phyloP scores from a whole-genome alignment of 2,329 filamentous ascomycete species.

The Talaromyces atroroseus region DNA sequence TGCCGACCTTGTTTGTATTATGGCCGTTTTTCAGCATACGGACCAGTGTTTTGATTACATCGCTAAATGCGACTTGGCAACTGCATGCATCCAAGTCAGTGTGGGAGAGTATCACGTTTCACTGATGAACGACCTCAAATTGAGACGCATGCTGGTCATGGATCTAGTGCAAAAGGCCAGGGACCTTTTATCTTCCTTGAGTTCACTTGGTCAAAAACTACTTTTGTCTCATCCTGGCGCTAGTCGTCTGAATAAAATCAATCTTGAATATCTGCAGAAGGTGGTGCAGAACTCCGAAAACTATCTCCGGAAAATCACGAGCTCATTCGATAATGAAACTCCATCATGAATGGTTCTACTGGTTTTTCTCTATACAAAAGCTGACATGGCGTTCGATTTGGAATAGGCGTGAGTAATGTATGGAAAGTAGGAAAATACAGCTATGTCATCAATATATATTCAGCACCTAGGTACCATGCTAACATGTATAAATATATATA shows the following conservation, averaged over 20 bases:
- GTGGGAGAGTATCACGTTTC: conserved; percentile 15
- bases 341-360: not conserved
- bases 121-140: conserved; percentile 10
- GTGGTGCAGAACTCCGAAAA: not conserved
- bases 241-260: not conserved
- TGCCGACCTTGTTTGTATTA: conserved; percentile 16
- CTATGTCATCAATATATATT: not conserved
- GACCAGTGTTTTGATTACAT: conserved; percentile 16
- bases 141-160: conserved; percentile 12
- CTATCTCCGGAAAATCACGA: not conserved
- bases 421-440: not conserved
- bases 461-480: no score
- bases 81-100: conserved; percentile 13
- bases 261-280: not conserved
- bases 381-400: not conserved
- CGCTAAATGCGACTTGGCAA: conserved; percentile 11
- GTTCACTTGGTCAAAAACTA: conserved; percentile 8
- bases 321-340: not conserved
- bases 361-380: not conserved
- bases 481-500: no score
- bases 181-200: conserved; percentile 10
- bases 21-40: conserved; percentile 17
- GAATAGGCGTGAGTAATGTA: not conserved
- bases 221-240: not conserved
- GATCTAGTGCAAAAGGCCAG: conserved; percentile 13